Base-by-base conservation (phyloP, 306 rosid species). In the Ziziphus jujuba region DNA sequence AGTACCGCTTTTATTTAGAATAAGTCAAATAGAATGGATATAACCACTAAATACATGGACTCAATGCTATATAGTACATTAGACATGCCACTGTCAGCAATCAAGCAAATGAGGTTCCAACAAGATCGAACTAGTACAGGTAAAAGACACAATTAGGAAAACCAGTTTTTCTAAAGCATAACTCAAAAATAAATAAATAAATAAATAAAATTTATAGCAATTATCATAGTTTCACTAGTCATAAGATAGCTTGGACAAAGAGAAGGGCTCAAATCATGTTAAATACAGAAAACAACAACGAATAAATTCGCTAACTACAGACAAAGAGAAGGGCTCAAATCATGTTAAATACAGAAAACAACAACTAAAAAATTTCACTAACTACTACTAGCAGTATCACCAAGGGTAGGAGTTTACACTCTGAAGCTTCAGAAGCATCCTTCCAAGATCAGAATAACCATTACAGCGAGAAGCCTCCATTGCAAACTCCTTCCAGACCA, bases 371-470 rank as follows among this genome's bases (percentile, higher is more conserved):
- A 11, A 67, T 22, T 19, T 14, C 28, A 44, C 21, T 21, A n/a
- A 77, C 72, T 66, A 70, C 64, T 62, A 67, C 72, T 28, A 62
- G 49, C 55, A 64, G 66, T 52, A 78, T 76, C 80, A 82, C 74
- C 67, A 78, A 68, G 66, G 69, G 81, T 50, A 56, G 79, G 66
- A 85, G 75, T 73, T 87, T 90, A 95, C 99, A 78, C 77, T 95
- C 70, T 84, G 89, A 83, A 95, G 84, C 87, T 84, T 95, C 76
- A 79, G 73, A 76, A 95, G 97, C 91, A 95, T 88, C 82, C 84
- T 88, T 75, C 99, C 97, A 64, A 90, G 87, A 75, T 87, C 95
- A 49, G 87, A 82, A 88, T 95, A 95, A 71, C 87, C 91, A 59
- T 66, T 75, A 71, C 88, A 85, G 53, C 65, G 85, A 77, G 99